Evolutionary conservation across 1,139 yeast genomes (phyloP).

Genomic region (Debaryomyces fabryi): DNA sequence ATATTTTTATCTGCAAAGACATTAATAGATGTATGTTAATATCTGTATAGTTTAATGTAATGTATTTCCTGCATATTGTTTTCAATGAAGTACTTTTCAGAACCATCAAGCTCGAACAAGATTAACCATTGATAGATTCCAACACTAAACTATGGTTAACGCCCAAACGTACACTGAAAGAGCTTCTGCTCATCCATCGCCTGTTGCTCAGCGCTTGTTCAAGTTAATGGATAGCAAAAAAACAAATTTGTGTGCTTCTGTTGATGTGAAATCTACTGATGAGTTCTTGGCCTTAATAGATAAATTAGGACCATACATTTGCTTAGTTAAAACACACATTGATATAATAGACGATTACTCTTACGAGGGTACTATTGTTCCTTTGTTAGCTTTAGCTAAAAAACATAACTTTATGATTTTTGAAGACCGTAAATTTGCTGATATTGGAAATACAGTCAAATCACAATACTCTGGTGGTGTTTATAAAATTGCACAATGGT

Average conservation of each 20-base stretch:
- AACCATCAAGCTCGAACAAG: not conserved
- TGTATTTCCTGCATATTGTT: not conserved
- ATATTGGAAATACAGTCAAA: constrained; percentile 97
- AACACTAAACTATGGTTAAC: constrained; percentile 21
- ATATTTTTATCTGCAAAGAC: not conserved
- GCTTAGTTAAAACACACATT: constrained; percentile 91
- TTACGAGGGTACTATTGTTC: constrained; percentile 74
- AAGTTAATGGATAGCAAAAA: constrained; percentile 75
- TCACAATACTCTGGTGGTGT: constrained; percentile 91
- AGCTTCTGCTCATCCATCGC: constrained; percentile 70
- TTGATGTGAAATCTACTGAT: constrained; percentile 79
- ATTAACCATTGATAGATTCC: not conserved
- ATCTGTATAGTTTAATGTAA: not conserved
- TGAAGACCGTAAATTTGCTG: constrained; percentile 98
- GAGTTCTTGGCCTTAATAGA: constrained; percentile 77
- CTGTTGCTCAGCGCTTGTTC: constrained; percentile 78
- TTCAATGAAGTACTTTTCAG: not conserved
- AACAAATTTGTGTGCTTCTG: constrained; percentile 94
- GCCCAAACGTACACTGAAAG: constrained; percentile 60
- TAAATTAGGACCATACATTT: constrained; percentile 84
- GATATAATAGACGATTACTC: constrained; percentile 90
- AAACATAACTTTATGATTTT: constrained; percentile 86
- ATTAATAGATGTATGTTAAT: not conserved
- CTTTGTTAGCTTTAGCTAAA: constrained; percentile 67
- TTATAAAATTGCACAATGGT: constrained; percentile 87